A percentile compares a stretch with the other conserved stretches of the same genome.
Evolutionary conservation across 495 filamentous ascomycete species (phyloP).

Genomic region (Xylaria curta): DNA sequence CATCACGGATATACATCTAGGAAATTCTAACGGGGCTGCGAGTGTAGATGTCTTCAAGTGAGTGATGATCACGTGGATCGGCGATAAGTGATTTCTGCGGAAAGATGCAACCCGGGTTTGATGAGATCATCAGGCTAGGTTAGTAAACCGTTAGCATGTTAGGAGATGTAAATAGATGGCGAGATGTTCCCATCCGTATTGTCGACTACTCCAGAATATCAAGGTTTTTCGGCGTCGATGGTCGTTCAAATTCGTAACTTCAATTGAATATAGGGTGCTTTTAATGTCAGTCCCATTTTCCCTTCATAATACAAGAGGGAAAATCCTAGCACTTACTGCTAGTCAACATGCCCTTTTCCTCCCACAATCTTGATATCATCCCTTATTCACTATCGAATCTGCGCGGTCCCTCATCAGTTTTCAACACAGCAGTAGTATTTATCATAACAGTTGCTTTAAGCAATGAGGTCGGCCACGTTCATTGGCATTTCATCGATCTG

Average conservation of each 20-base stretch:
- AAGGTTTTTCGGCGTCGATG: constrained; percentile 6
- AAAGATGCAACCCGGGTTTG: not conserved
- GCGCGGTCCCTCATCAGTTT: constrained; percentile 27
- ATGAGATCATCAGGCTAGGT: not conserved
- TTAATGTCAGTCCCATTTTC: constrained; percentile 25
- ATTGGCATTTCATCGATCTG: constrained; percentile 99
- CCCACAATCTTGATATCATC: constrained; percentile 32
- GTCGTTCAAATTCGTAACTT: constrained; percentile 9
- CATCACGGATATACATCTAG: not conserved
- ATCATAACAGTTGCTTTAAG: constrained; percentile 19
- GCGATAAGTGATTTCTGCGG: not conserved
- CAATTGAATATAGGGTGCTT: constrained; percentile 34
- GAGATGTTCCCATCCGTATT: not conserved
- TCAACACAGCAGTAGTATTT: not conserved
- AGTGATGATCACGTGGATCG: not conserved
- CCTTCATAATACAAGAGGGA: not conserved
- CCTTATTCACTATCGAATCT: constrained; percentile 27
- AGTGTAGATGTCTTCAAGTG: not conserved
- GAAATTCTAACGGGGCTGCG: too few species aligned
- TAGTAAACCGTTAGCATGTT: not conserved
- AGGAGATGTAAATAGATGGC: not conserved
- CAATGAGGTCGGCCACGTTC: constrained; percentile 78
- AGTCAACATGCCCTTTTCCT: constrained; percentile 43
- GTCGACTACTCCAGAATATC: not conserved
- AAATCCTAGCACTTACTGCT: constrained; percentile 31